Evolutionary conservation across 2,329 filamentous ascomycete species (phyloP).

Genomic region (Capronia epimyces): DNA sequence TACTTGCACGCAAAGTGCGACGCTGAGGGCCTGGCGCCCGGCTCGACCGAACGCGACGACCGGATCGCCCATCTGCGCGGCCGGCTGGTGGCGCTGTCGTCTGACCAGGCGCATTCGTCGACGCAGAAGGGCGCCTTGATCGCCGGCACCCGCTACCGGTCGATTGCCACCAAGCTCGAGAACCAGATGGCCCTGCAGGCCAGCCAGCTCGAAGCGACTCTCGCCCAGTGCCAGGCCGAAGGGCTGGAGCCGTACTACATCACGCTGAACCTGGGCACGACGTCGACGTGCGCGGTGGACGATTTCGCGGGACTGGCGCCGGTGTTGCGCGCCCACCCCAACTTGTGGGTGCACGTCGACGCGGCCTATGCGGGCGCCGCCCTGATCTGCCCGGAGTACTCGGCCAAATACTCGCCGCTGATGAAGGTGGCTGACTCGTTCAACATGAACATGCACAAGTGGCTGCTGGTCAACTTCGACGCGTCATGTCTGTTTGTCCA

Average conservation of each 20-base stretch:
- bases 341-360: conserved; percentile 88
- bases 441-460: conserved; percentile 96
- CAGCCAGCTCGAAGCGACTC: conserved; percentile 52
- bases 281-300: conserved; percentile 81
- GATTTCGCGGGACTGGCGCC: conserved; percentile 64
- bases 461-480: conserved; percentile 92
- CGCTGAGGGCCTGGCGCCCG: conserved; percentile 42
- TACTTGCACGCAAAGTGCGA: conserved; percentile 60
- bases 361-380: conserved; percentile 87
- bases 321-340: conserved; percentile 44
- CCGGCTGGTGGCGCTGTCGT: conserved; percentile 72
- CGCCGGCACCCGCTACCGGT: conserved; percentile 73
- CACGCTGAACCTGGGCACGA: conserved; percentile 78
- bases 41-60: conserved; percentile 60
- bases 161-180: conserved; percentile 57
- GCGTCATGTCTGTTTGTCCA: conserved; percentile 74
- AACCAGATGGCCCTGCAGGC: conserved; percentile 68
- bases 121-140: conserved; percentile 85
- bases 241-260: conserved; percentile 82
- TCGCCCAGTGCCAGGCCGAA: conserved; percentile 61
- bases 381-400: conserved; percentile 74
- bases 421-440: conserved; percentile 68
- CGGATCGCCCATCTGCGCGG: conserved; percentile 61
- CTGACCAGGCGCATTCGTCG: conserved; percentile 72
- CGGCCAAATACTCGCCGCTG: conserved; percentile 41